Evolutionary conservation across 495 filamentous ascomycete species (phyloP).

Genomic region (Xylaria intraflava): DNA sequence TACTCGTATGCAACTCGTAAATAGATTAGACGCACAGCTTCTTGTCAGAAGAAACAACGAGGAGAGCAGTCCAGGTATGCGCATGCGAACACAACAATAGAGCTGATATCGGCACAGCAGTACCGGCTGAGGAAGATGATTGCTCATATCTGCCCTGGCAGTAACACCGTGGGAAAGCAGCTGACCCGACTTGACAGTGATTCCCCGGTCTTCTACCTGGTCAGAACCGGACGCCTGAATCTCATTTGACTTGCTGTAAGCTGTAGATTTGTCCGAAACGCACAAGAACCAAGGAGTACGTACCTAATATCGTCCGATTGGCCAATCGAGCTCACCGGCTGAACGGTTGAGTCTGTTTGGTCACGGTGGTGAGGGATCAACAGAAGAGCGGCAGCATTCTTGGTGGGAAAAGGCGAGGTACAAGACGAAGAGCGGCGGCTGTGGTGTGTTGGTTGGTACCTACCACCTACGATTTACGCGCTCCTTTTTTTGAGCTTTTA

Average conservation of each 20-base stretch:
- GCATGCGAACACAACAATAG: not conserved
- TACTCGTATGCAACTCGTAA: slow-evolving; percentile 1
- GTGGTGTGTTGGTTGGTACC: not conserved
- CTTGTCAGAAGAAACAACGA: not conserved
- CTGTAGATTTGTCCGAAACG: slow-evolving; percentile 3
- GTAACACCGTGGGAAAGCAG: slow-evolving; percentile 13
- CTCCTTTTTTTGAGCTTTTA: no score
- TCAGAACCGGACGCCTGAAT: not conserved
- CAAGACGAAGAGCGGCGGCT: not conserved
- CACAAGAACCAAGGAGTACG: not conserved
- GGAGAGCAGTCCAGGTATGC: not conserved
- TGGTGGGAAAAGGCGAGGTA: not conserved
- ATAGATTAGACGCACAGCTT: slow-evolving; percentile 1
- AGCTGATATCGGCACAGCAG: not conserved
- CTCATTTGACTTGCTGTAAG: not conserved
- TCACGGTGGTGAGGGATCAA: not conserved
- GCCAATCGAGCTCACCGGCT: slow-evolving; percentile 8
- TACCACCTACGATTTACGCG: no score
- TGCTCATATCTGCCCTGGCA: slow-evolving; percentile 5
- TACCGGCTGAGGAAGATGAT: slow-evolving; percentile 7
- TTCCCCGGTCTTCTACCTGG: not conserved
- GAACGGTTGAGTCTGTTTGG: not conserved
- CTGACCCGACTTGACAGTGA: not conserved
- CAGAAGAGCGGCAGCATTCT: not conserved
- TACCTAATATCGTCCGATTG: slow-evolving; percentile 9